phyloP scores from a whole-genome alignment of 495 filamentous ascomycete species.

The Podospora pseudoanserina region DNA sequence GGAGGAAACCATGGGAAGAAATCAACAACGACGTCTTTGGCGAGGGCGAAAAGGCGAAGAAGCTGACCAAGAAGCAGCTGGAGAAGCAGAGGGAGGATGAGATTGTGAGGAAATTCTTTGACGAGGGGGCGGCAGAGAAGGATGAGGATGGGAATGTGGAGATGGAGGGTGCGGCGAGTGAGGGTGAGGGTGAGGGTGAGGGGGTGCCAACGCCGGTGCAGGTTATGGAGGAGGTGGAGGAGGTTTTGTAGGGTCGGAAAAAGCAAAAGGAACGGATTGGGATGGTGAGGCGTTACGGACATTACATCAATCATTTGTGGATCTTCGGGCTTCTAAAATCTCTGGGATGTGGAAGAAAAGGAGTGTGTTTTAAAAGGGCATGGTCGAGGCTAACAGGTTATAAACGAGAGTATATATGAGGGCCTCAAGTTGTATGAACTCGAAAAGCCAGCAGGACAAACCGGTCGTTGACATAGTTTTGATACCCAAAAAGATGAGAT shows the following conservation, averaged over 20 bases:
- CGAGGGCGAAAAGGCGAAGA: slow-evolving; percentile 7
- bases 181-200: not conserved
- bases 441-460: not conserved
- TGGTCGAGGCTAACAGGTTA: no score
- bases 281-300: not conserved
- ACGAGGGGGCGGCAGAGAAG: not conserved
- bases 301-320: not conserved
- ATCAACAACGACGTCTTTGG: slow-evolving; percentile 45
- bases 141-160: slow-evolving; percentile 27
- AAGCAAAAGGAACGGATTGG: not conserved
- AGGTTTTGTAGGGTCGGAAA: slow-evolving; percentile 22
- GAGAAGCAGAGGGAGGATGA: slow-evolving; percentile 25
- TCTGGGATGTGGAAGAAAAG: not conserved
- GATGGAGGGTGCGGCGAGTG: slow-evolving; percentile 22
- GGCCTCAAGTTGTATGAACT: not conserved
- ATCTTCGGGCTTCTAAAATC: not conserved
- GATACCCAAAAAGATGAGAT: slow-evolving; percentile 4
- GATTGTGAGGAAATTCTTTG: slow-evolving; percentile 23
- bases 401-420: not conserved
- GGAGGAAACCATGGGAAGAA: slow-evolving; percentile 57
- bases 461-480: not conserved
- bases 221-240: slow-evolving; percentile 26
- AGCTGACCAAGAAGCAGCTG: slow-evolving; percentile 20
- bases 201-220: not conserved
- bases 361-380: no score